Conservation (phyloP, 768 basidiomycete genomes). For the Boletellus ananas region DNA sequence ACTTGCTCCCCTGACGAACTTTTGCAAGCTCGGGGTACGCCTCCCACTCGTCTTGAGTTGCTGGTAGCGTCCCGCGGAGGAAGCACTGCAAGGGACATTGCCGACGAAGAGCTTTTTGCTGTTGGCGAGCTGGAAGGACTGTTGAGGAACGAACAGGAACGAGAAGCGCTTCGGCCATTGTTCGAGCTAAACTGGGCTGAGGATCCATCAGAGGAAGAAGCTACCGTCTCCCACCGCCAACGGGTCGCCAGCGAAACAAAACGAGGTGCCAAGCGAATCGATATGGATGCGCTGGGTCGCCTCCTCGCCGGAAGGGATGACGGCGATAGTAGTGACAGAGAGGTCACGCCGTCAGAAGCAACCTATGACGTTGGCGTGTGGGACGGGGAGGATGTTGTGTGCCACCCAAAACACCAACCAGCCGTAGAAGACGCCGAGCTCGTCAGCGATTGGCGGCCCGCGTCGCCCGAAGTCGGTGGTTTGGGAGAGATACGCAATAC, state of each 20-base stretch:
- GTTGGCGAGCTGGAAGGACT: conserved; percentile 65
- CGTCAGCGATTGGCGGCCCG: conserved; percentile 45
- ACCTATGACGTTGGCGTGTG: conserved; percentile 18
- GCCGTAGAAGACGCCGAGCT: conserved; percentile 31
- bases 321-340: conserved; percentile 24
- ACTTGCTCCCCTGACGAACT: conserved; percentile 37
- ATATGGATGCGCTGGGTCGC: conserved; percentile 54
- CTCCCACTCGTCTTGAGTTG: conserved; percentile 65
- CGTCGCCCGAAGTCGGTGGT: conserved; percentile 29
- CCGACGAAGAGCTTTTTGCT: conserved; percentile 69
- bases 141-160: conserved; percentile 52
- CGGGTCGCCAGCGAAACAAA: conserved; percentile 17
- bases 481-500: conserved; percentile 15
- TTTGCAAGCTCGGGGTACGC: conserved; percentile 20
- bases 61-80: conserved; percentile 58
- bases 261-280: conserved; percentile 40
- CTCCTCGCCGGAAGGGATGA: conserved; percentile 40
- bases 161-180: conserved; percentile 36
- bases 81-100: conserved; percentile 43
- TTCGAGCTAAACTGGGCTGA: conserved; percentile 38
- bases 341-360: conserved; percentile 17
- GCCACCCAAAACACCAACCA: conserved; percentile 3
- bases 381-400: conserved; percentile 12
- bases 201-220: conserved; percentile 27
- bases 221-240: background rate